Evolutionary conservation across 129 eudicot species (phyloP).

Genomic region (Pseudognaphalium luteoalbum): DNA sequence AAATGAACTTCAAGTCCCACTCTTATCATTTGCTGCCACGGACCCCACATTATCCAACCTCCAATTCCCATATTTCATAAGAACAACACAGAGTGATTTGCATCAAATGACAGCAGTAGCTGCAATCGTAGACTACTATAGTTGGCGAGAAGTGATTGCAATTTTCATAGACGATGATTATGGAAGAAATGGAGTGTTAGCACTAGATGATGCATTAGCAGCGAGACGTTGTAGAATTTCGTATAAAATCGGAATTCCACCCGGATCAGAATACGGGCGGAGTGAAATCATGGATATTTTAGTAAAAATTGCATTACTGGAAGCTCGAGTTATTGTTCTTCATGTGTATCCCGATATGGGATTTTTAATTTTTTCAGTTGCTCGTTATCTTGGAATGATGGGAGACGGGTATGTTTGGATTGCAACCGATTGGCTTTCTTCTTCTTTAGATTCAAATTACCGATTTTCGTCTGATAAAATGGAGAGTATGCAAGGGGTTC

Average conservation of each 20-base stretch:
- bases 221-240: slow-evolving; percentile 70
- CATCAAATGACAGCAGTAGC: slow-evolving; percentile 87
- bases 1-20: slow-evolving; percentile 84
- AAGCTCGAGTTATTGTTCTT: slow-evolving; percentile 79
- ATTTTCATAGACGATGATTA: slow-evolving; percentile 82
- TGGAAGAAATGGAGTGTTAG: slow-evolving; percentile 84
- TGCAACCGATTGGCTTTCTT: slow-evolving; percentile 90
- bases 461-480: slow-evolving; percentile 44
- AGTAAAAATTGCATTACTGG: slow-evolving; percentile 70
- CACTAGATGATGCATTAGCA: slow-evolving; percentile 80
- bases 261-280: slow-evolving; percentile 48
- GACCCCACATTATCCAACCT: slow-evolving; percentile 88
- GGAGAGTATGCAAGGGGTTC: slow-evolving; percentile 80
- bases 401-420: slow-evolving; percentile 92
- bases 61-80: slow-evolving; percentile 70
- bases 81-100: slow-evolving; percentile 80
- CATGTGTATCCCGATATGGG: slow-evolving; percentile 77
- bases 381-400: slow-evolving; percentile 84
- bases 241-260: slow-evolving; percentile 66
- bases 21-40: slow-evolving; percentile 86
- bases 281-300: slow-evolving; percentile 78
- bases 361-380: slow-evolving; percentile 59
- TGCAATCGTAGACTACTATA: slow-evolving; percentile 57
- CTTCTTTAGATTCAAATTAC: slow-evolving; percentile 58
- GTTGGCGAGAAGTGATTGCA: slow-evolving; percentile 73